Evolutionary conservation across 2,329 filamentous ascomycete species (phyloP).

Genomic region (Coniochaeta sp.): DNA sequence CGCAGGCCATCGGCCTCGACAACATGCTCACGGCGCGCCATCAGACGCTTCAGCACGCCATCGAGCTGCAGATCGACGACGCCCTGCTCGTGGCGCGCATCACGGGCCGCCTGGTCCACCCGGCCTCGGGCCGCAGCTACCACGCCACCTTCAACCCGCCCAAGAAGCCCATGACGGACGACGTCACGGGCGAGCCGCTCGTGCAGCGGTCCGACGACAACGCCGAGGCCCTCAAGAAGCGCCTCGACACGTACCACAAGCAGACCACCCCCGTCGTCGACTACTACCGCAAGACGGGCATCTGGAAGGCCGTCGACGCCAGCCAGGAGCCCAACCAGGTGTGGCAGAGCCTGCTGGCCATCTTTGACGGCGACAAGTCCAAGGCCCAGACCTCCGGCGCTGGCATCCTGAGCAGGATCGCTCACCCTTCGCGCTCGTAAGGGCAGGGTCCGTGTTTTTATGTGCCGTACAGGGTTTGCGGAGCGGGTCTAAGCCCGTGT

Average conservation of each 20-base stretch:
- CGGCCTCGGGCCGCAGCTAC: slow-evolving; percentile 91
- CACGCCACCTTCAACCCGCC: slow-evolving; percentile 99
- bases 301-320: slow-evolving; percentile 93
- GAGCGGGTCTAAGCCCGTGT: neutral
- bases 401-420: slow-evolving; percentile 35
- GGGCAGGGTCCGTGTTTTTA: no score
- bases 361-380: slow-evolving; percentile 64
- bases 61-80: slow-evolving; percentile 97
- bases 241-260: slow-evolving; percentile 83
- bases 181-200: slow-evolving; percentile 91
- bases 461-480: neutral
- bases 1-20: slow-evolving; percentile 91
- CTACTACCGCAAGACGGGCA: slow-evolving; percentile 96
- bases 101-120: slow-evolving; percentile 92
- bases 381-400: slow-evolving; percentile 28
- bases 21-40: slow-evolving; percentile 74
- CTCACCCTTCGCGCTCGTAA: slow-evolving; percentile 7
- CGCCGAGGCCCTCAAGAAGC: slow-evolving; percentile 91
- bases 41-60: slow-evolving; percentile 85
- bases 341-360: slow-evolving; percentile 84
- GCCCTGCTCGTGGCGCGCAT: slow-evolving; percentile 89
- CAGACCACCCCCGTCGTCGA: slow-evolving; percentile 89
- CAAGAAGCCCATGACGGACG: slow-evolving; percentile 89
- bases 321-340: slow-evolving; percentile 93
- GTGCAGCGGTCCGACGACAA: slow-evolving; percentile 98